phyloP scores from a whole-genome alignment of 768 basidiomycete species.

The Austroboletus eburneus region DNA sequence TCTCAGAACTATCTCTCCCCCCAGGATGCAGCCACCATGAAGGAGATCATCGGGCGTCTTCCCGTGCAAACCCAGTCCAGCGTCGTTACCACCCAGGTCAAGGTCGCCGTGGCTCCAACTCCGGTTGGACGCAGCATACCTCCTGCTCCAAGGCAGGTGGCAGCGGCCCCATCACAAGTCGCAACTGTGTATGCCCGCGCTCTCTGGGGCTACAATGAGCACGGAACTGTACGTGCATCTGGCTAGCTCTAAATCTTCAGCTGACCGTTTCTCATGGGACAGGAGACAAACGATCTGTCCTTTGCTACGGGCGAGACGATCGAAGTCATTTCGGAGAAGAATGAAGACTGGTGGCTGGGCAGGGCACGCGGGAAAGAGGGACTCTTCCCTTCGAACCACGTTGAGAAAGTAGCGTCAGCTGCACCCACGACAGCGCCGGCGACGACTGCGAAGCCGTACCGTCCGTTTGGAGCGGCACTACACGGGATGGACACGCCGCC shows the following conservation, averaged over 20 bases:
- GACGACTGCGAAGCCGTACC: slow-evolving; percentile 20
- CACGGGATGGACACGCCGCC: slow-evolving; percentile 34
- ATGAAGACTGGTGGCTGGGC: slow-evolving; percentile 88
- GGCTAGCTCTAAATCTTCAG: not conserved
- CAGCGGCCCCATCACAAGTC: slow-evolving; percentile 4
- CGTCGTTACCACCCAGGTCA: slow-evolving; percentile 14
- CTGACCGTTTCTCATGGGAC: slow-evolving; percentile 8
- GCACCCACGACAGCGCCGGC: not conserved
- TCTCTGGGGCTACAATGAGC: slow-evolving; percentile 64
- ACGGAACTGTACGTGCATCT: slow-evolving; percentile 40
- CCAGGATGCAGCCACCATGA: slow-evolving; percentile 40
- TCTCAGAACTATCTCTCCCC: slow-evolving; percentile 50
- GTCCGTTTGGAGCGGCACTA: slow-evolving; percentile 36
- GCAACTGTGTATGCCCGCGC: slow-evolving; percentile 43
- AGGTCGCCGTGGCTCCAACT: not conserved
- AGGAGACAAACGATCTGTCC: slow-evolving; percentile 79
- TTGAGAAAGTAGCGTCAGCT: slow-evolving; percentile 47
- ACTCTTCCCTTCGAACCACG: slow-evolving; percentile 75
- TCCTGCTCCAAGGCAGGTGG: slow-evolving; percentile 7
- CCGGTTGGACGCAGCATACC: slow-evolving; percentile 16
- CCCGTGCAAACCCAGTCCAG: slow-evolving; percentile 21
- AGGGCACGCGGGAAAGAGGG: slow-evolving; percentile 58
- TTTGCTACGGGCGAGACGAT: slow-evolving; percentile 75
- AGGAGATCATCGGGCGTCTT: slow-evolving; percentile 46
- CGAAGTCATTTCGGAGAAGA: slow-evolving; percentile 74